Conservation (phyloP, 345 rosid genomes). For the Geranium brycei region DNA sequence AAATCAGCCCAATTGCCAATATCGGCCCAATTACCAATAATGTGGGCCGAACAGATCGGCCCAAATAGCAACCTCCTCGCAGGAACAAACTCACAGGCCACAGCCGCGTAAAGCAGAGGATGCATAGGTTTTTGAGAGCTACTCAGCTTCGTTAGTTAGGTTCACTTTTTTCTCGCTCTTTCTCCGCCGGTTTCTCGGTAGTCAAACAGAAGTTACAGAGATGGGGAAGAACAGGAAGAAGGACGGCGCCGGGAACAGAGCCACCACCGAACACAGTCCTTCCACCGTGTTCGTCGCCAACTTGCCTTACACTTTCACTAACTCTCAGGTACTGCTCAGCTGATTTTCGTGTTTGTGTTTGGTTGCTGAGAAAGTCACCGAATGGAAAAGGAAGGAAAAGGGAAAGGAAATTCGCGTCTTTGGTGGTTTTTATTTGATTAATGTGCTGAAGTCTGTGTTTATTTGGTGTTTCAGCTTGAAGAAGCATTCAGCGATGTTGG, state of each 20-base stretch:
- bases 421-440: neutral
- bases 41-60: too few relatives aligned
- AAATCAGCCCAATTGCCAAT: too few relatives aligned
- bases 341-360: neutral
- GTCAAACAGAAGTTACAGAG: constrained; percentile 23
- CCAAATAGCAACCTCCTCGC: too few relatives aligned
- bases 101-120: too few relatives aligned
- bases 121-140: too few relatives aligned
- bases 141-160: too few relatives aligned
- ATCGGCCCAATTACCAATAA: too few relatives aligned
- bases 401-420: neutral
- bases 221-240: constrained; percentile 33
- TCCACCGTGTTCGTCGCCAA: constrained; percentile 69
- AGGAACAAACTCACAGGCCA: too few relatives aligned
- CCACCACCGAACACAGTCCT: constrained; percentile 37
- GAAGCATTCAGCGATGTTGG: constrained; percentile 83
- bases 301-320: constrained; percentile 75
- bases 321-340: constrained; percentile 44
- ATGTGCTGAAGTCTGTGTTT: neutral
- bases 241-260: constrained; percentile 22
- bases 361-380: neutral
- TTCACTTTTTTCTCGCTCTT: too few relatives aligned
- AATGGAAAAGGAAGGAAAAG: neutral
- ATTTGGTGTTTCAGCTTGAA: constrained; percentile 45
- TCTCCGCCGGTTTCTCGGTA: neutral